phyloP scores from a whole-genome alignment of 345 rosid species.

The Atalantia buxifolia region DNA sequence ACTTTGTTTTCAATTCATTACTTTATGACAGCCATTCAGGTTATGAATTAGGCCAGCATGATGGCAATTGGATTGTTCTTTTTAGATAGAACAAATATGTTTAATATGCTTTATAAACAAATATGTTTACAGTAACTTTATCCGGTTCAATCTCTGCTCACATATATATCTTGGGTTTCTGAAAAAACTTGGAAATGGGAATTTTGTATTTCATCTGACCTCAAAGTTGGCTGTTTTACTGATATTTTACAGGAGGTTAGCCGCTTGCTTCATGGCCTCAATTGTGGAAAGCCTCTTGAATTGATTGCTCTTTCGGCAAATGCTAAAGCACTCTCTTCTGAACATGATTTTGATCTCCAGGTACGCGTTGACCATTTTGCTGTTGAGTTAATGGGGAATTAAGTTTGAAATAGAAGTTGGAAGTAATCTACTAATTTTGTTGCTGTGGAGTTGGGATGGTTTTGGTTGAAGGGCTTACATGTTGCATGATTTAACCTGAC shows the following conservation, averaged over 20 bases:
- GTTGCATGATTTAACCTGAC: neutral
- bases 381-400: neutral
- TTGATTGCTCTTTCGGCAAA: constrained; percentile 45
- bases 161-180: too few species aligned
- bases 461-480: neutral
- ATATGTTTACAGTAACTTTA: too few species aligned
- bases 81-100: too few species aligned
- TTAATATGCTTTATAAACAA: too few species aligned
- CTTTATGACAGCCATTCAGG: neutral
- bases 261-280: constrained; percentile 69
- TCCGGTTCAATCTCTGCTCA: too few species aligned
- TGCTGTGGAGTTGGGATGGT: neutral
- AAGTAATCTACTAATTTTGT: too few species aligned
- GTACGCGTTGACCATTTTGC: constrained; percentile 20
- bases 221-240: neutral
- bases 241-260: constrained; percentile 66
- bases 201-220: neutral
- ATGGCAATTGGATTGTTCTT: neutral
- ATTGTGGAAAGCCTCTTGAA: constrained; percentile 65
- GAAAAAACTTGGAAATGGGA: neutral
- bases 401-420: neutral
- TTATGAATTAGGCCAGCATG: neutral
- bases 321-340: constrained; percentile 48
- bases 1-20: neutral
- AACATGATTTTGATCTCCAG: constrained; percentile 82